phyloP scores from a whole-genome alignment of 257 asterid genomes.

The Fraxinus anomala region DNA sequence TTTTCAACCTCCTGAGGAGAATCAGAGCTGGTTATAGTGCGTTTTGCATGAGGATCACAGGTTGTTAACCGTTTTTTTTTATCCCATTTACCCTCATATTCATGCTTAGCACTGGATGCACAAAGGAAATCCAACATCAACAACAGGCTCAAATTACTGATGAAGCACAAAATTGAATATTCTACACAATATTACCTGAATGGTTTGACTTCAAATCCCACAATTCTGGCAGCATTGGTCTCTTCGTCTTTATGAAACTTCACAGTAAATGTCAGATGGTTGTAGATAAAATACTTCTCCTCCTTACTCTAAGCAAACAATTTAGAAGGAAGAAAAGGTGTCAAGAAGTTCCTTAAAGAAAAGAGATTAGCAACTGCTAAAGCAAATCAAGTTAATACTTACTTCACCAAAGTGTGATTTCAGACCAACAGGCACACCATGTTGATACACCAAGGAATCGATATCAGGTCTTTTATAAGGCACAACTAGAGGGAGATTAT shows the following conservation, averaged over 20 bases:
- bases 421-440: conserved; percentile 5
- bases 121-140: conserved; percentile 12
- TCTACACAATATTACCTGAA: not conserved
- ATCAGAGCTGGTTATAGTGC: conserved; percentile 3
- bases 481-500: conserved; percentile 11
- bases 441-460: not conserved
- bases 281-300: conserved; percentile 9
- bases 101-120: conserved; percentile 23
- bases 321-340: not conserved
- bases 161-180: not conserved
- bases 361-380: not conserved
- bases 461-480: not conserved
- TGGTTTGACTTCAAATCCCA: conserved; percentile 15
- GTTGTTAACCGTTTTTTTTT: not conserved
- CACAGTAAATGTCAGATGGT: conserved; percentile 4
- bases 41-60: conserved; percentile 7
- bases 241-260: conserved; percentile 4
- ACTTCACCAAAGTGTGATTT: not conserved
- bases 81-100: conserved; percentile 55
- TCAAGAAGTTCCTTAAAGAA: not conserved
- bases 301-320: not conserved
- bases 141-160: not conserved
- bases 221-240: not conserved
- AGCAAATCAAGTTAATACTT: not conserved
- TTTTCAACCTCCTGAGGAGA: conserved; percentile 80